Evolutionary conservation across 1,284 basidiomycete species (phyloP).

Genomic region (Apiotrichum veenhuisii): DNA sequence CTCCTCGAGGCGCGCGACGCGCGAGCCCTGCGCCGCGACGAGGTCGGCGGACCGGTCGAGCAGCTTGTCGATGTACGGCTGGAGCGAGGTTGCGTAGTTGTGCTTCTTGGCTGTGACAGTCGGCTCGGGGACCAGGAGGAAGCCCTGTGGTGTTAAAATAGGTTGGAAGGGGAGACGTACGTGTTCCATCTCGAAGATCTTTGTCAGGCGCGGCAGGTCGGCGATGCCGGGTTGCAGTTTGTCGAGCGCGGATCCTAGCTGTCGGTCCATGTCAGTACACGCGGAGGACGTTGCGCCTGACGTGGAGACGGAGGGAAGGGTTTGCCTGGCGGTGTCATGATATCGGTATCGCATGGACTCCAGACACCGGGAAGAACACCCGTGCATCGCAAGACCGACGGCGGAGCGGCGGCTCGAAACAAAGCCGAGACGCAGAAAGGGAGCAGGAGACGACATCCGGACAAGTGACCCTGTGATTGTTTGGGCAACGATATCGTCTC

Average conservation of each 20-base stretch:
- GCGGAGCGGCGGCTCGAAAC: no score
- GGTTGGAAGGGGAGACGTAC: conserved; percentile 22
- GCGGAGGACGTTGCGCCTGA: no score
- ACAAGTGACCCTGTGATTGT: no score
- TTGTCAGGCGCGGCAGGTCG: conserved; percentile 43
- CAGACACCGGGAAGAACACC: no score
- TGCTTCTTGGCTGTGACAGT: conserved; percentile 36
- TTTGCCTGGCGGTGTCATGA: no score
- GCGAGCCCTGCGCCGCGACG: conserved; percentile 24
- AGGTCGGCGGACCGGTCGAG: conserved; percentile 35
- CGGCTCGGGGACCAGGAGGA: conserved; percentile 43
- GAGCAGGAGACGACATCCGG: no score
- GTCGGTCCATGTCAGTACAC: neutral
- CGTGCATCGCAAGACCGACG: no score
- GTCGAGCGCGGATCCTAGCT: conserved; percentile 22
- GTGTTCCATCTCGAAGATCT: conserved; percentile 41
- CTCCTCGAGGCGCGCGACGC: conserved; percentile 25
- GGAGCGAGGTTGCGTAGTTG: conserved; percentile 36
- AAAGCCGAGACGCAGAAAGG: no score
- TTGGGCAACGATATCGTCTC: no score
- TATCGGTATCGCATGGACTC: no score
- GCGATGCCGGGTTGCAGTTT: conserved; percentile 34
- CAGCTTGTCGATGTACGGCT: conserved; percentile 44
- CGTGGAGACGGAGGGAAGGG: no score
- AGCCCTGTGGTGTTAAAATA: conserved; percentile 30